Base-by-base conservation (phyloP, 352 stramenopile species). In the Phytophthora multivora region DNA sequence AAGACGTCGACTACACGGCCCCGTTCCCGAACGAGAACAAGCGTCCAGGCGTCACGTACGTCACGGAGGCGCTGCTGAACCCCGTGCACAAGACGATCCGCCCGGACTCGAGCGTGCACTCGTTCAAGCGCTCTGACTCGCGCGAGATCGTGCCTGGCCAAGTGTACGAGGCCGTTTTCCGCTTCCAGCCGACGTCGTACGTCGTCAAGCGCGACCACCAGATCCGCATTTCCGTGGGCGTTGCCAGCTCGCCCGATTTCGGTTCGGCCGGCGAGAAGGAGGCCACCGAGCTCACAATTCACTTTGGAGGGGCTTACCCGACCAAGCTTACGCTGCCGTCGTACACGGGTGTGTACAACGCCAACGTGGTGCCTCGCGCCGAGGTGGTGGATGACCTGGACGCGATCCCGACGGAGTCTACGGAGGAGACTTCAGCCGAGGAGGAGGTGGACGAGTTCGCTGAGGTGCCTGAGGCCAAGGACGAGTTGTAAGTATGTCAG, bases 21-120 rank as follows among this genome's bases (percentile, higher is more conserved):
- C 73, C 77, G 8, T 92, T 94, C 72, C 71, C 76, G 68, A 91
- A 94, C 53, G 79, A 90, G 55, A 88, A 90, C 73, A 90, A 91
- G 55, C 86, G 86, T 41, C 73, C 70, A 12, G 86, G 86, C 16
- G 63, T 89, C 48, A 94, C 86, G 61, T 94, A 94, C 71, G 83
- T 94, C 26, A 92, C 86, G 0, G 86, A 94, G 51, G 81, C 81
- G 15, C 50, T 91, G 48, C 31, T 92, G 42, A 88, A 91, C 69
- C 83, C 83, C 0, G 73, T 89, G 47, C 86, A 94, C 69, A 65
- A 76, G 58, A 78, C 82, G 0, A 69, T 94, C 38, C 69, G 72
- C 9, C 68, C 75, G 12, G 80, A 84, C 48, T 79, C 78, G 54
- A 76, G 71, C n/a, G 79, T 90, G 30, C 71, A 89, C 59, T 91